A percentile compares a stretch with the other conserved stretches of the same genome.
phyloP scores from a whole-genome alignment of 345 rosid genomes.

The Geranium rotundifolium region DNA sequence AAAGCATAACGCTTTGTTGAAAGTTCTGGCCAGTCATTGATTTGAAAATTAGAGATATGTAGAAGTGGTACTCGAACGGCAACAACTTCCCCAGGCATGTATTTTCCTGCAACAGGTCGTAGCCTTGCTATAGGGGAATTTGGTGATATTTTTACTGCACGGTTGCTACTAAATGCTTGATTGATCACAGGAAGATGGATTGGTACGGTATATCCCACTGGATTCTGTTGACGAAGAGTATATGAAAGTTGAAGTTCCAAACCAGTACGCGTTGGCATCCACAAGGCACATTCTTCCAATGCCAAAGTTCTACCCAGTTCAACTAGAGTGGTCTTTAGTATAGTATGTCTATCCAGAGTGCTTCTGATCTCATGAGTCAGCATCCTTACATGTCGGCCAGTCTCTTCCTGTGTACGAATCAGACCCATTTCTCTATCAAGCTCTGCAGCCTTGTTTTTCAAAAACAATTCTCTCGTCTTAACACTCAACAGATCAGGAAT shows the following conservation, averaged over 20 bases:
- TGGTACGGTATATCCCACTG: constrained; percentile 85
- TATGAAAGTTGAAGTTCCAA: constrained; percentile 90
- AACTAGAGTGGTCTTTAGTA: constrained; percentile 80
- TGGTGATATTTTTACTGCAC: constrained; percentile 75
- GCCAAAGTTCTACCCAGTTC: constrained; percentile 87
- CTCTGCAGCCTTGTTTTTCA: constrained; percentile 95
- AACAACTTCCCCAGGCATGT: constrained; percentile 83
- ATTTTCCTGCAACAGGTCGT: constrained; percentile 71
- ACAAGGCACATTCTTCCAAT: constrained; percentile 90
- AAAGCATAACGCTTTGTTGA: constrained; percentile 87
- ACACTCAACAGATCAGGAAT: constrained; percentile 90
- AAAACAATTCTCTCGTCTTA: constrained; percentile 75
- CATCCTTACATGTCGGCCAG: constrained; percentile 96
- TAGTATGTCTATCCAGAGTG: constrained; percentile 91
- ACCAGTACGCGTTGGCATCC: constrained; percentile 99
- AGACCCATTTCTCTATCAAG: constrained; percentile 97
- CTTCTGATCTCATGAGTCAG: constrained; percentile 89
- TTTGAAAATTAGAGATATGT: constrained; percentile 90
- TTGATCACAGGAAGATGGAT: constrained; percentile 90
- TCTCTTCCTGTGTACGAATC: constrained; percentile 94
- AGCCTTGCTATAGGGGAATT: constrained; percentile 79
- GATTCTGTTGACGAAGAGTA: constrained; percentile 90
- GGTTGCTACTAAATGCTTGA: constrained; percentile 67
- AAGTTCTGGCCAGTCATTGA: constrained; percentile 98
- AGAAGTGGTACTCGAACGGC: constrained; percentile 96